Conservation (phyloP, 345 rosid genomes). For the Eucalyptus regnans region DNA sequence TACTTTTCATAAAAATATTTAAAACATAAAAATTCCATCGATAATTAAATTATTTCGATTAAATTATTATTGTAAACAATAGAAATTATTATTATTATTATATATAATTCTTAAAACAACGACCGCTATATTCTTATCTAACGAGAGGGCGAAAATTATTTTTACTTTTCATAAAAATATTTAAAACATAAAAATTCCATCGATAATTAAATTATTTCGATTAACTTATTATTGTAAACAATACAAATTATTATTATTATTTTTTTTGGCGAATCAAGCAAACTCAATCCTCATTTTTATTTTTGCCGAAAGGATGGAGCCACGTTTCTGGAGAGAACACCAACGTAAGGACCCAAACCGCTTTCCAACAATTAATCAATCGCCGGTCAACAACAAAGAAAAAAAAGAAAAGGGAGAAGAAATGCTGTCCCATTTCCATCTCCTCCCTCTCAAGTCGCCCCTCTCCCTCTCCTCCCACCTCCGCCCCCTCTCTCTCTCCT, state of each 20-base stretch:
- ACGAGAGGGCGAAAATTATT: fast-evolving
- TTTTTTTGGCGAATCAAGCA: not conserved
- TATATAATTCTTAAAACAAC: too few relatives aligned
- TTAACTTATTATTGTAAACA: not conserved
- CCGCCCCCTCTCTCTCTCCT: constrained; percentile 23
- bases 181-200: too few relatives aligned
- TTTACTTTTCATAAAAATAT: not conserved
- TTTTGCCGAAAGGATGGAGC: not conserved
- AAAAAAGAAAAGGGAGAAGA: not conserved
- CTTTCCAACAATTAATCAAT: not conserved
- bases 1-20: not conserved
- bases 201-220: fast-evolving
- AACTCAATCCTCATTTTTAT: not conserved
- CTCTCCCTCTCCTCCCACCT: constrained; percentile 5
- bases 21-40: too few relatives aligned
- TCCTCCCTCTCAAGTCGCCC: constrained; percentile 1
- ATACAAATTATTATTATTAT: not conserved
- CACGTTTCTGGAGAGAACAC: not conserved
- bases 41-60: not conserved
- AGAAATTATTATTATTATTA: not conserved
- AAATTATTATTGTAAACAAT: not conserved
- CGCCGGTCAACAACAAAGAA: not conserved
- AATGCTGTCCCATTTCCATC: not conserved
- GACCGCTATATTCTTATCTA: too few relatives aligned
- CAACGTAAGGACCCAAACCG: not conserved